Evolutionary conservation across 139 green algal genomes (phyloP).

Genomic region (Volvox reticuliferus): DNA sequence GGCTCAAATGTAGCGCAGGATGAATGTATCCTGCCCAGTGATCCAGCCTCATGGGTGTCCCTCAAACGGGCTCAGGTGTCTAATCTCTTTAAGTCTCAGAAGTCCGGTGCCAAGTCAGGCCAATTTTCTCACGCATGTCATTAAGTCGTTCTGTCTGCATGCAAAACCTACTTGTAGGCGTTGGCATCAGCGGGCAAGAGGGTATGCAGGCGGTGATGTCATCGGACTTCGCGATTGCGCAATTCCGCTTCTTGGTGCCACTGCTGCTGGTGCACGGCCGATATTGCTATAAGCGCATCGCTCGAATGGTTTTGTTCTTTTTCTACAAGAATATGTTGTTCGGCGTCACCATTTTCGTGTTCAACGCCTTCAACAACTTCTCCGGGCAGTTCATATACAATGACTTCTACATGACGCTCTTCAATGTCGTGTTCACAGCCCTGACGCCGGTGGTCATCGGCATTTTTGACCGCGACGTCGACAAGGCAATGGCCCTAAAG

Average conservation of each 20-base stretch:
- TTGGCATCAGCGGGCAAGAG: slow-evolving; percentile 98
- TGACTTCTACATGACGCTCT: slow-evolving; percentile 85
- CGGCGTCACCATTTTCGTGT: slow-evolving; percentile 83
- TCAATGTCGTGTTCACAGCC: slow-evolving; percentile 84
- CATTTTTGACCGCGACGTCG: slow-evolving; percentile 79
- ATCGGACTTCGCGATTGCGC: slow-evolving; percentile 94
- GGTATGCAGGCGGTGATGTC: slow-evolving; percentile 96
- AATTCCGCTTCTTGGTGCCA: slow-evolving; percentile 93
- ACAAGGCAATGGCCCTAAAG: slow-evolving; percentile 59
- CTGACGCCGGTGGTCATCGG: slow-evolving; percentile 74
- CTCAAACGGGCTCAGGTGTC: too few species aligned
- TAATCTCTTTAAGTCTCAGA: too few species aligned
- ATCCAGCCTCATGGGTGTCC: too few species aligned
- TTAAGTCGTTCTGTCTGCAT: too few species aligned
- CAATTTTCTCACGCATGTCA: too few species aligned
- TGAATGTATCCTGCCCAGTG: too few species aligned
- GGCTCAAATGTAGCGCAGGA: too few species aligned
- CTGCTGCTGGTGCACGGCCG: slow-evolving; percentile 90
- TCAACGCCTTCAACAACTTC: slow-evolving; percentile 80
- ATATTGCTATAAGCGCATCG: slow-evolving; percentile 89
- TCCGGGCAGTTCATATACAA: slow-evolving; percentile 83
- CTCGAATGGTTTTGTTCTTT: slow-evolving; percentile 83
- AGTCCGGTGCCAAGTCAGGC: too few species aligned
- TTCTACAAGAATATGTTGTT: slow-evolving; percentile 92
- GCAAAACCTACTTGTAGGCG: slow-evolving; percentile 59